Percentiles rank a stretch among this genome's conserved stretches.
Conservation (phyloP, 345 rosid genomes). For the Hibiscus mutabilis region DNA sequence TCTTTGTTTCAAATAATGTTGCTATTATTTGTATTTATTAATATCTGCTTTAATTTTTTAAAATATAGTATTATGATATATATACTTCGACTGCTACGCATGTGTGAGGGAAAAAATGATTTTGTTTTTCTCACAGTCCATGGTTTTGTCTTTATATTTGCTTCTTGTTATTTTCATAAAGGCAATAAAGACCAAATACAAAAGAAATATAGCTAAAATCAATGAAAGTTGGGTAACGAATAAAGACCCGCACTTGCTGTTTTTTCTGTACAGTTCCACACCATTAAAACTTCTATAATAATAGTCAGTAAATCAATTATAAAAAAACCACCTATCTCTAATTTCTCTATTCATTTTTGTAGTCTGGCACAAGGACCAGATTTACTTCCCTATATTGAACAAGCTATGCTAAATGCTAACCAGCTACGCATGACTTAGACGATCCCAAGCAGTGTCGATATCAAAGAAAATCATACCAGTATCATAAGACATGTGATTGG, state of each 20-base stretch:
- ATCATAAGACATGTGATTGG: constrained; percentile 29
- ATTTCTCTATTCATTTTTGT: neutral
- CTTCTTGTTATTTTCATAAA: too few species aligned
- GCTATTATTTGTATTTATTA: too few species aligned
- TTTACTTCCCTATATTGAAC: constrained; percentile 7
- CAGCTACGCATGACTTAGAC: constrained; percentile 11
- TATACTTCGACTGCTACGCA: too few species aligned
- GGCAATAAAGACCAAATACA: too few species aligned
- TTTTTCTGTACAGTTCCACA: constrained; percentile 19
- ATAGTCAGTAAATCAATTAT: constrained; percentile 10
- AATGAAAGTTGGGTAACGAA: too few species aligned
- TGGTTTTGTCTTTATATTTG: too few species aligned
- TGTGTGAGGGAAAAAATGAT: too few species aligned
- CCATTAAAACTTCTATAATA: constrained; percentile 7
- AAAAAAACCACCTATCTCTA: neutral
- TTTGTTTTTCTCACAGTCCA: too few species aligned
- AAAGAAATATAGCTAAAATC: too few species aligned
- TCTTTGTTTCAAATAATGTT: too few species aligned
- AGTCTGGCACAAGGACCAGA: neutral
- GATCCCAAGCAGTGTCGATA: constrained; percentile 37
- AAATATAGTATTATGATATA: too few species aligned
- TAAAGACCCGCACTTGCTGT: neutral
- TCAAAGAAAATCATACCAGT: constrained; percentile 30
- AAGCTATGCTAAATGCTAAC: neutral
- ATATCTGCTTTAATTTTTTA: too few species aligned